These are phyloP conservation scores for Fistulinella cinereoalba DNA, from an alignment of 1,284 basidiomycete species.

Conservation along the genomic window DNA sequence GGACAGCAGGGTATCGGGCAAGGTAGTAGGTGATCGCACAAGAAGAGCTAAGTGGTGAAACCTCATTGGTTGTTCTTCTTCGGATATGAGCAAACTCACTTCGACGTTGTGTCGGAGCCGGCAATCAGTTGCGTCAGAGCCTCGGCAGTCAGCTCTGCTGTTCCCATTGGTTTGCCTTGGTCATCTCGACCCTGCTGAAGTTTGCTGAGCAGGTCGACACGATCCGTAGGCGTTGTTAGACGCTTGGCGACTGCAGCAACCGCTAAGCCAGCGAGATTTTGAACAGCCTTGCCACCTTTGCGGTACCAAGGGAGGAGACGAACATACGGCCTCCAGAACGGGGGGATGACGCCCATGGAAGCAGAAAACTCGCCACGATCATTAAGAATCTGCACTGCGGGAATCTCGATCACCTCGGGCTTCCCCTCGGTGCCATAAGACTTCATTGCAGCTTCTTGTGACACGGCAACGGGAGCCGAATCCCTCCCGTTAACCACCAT, in stretches of 20 bases:
- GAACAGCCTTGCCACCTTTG: slow-evolving; percentile 65
- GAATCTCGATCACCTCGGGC: slow-evolving; percentile 57
- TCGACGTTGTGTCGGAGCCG: slow-evolving; percentile 81
- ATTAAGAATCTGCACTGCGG: slow-evolving; percentile 85
- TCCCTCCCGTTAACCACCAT: slow-evolving; percentile 82
- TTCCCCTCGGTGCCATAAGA: slow-evolving; percentile 49
- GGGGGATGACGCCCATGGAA: slow-evolving; percentile 78
- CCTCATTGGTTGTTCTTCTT: neutral
- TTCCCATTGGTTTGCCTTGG: slow-evolving; percentile 74
- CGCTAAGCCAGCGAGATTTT: slow-evolving; percentile 77
- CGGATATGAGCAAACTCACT: slow-evolving; percentile 43
- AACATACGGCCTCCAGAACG: slow-evolving; percentile 66
- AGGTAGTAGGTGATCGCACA: slow-evolving; percentile 86
- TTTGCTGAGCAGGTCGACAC: slow-evolving; percentile 79
- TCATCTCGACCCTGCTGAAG: slow-evolving; percentile 77
- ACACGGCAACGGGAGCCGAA: slow-evolving; percentile 60
- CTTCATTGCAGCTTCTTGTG: slow-evolving; percentile 50
- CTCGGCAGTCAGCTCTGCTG: slow-evolving; percentile 83
- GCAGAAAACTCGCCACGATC: slow-evolving; percentile 87
- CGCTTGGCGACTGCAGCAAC: slow-evolving; percentile 79
- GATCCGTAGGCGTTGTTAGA: slow-evolving; percentile 59
- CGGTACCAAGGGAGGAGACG: slow-evolving; percentile 75
- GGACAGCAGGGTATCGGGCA: slow-evolving; percentile 60
- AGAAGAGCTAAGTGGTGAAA: slow-evolving; percentile 51
- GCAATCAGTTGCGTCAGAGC: slow-evolving; percentile 85